Evolutionary conservation across 441 rosid species (phyloP), one percentile per base, ranked within the genome.

Genomic region (Arabidopsis hybrid): DNA sequence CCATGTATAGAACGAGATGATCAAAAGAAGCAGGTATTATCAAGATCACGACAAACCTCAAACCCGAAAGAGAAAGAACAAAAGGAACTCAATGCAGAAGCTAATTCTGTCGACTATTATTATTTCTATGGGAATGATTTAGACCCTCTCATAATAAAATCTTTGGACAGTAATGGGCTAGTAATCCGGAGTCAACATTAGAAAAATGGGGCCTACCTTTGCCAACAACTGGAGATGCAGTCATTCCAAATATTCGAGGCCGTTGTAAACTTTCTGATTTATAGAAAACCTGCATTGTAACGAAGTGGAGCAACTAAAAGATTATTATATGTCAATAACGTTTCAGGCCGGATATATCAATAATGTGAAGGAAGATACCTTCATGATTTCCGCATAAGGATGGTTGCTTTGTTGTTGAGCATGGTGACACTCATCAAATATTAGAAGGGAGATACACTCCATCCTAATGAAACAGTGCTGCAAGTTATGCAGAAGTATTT

Each of bases 221-320:
- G 71, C 99, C 97, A 57, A 92, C 91, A 55, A 95, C 82, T 16
- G 98, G 99, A 78, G 99, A 95, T 56, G 99, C 99, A 17, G 99
- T 95, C 99, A 95, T 92, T 81, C 99, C 99, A 85, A 95, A 95
- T 80, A 95, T 83, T 21, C 89, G 98, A 60, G 99, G 99, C 70
- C 67, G 73, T 79, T 84, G 88, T 65, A 71, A 77, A 34, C 65
- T 75, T 70, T 84, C 73, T 59, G 76, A 70, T 78, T 87, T 83
- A 80, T 92, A 95, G 80, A 88, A 92, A 53, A 83, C 86, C 99
- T 95, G 78, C 75, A 82, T 12, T 76, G 76, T 63, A 71, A 71
- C 59, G 82, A 75, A 60, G 56, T 65, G 66, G 78, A 71, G 43
- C 72, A 42, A 18, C 39, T 12, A 11, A 39, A 75, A 52, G 67